Evolutionary conservation across 1,284 basidiomycete species (phyloP).

Genomic region (Acaromyces ingoldii): DNA sequence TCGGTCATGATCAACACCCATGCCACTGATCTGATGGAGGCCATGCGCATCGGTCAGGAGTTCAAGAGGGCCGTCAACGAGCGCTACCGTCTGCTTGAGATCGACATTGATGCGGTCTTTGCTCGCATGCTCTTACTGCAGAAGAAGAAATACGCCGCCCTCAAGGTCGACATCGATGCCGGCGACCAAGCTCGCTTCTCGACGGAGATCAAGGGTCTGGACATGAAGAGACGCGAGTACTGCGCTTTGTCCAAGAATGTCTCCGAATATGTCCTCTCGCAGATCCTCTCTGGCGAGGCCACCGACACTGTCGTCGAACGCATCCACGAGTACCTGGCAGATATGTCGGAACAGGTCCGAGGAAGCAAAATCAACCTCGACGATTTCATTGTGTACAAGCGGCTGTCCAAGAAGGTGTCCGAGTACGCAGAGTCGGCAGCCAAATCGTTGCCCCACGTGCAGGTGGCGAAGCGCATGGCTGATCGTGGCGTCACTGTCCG

Average conservation of each 20-base stretch:
- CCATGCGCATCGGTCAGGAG: constrained; percentile 80
- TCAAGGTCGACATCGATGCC: constrained; percentile 62
- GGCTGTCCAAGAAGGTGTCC: constrained; percentile 47
- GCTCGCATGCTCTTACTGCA: constrained; percentile 86
- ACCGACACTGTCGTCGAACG: constrained; percentile 84
- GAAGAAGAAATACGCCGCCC: constrained; percentile 98
- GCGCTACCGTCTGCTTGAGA: constrained; percentile 88
- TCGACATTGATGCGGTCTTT: constrained; percentile 92
- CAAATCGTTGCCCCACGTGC: constrained; percentile 91
- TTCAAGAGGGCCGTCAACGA: constrained; percentile 97
- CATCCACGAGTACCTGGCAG: constrained; percentile 84
- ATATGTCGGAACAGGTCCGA: constrained; percentile 70
- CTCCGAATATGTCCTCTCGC: constrained; percentile 64
- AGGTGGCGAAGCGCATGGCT: constrained; percentile 89
- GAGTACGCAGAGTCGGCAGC: constrained; percentile 79
- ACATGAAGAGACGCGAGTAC: constrained; percentile 98
- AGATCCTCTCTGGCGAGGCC: constrained; percentile 83
- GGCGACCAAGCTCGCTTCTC: constrained; percentile 29
- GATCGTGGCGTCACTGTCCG: constrained; percentile 72
- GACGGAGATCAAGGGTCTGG: constrained; percentile 86
- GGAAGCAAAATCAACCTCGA: constrained; percentile 74
- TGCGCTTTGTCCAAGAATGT: constrained; percentile 85
- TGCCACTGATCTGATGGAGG: constrained; percentile 77
- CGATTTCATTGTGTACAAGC: constrained; percentile 75
- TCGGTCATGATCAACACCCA: constrained; percentile 98